phyloP scores from a whole-genome alignment of 345 rosid species.

The Abelmoschus esculentus region DNA sequence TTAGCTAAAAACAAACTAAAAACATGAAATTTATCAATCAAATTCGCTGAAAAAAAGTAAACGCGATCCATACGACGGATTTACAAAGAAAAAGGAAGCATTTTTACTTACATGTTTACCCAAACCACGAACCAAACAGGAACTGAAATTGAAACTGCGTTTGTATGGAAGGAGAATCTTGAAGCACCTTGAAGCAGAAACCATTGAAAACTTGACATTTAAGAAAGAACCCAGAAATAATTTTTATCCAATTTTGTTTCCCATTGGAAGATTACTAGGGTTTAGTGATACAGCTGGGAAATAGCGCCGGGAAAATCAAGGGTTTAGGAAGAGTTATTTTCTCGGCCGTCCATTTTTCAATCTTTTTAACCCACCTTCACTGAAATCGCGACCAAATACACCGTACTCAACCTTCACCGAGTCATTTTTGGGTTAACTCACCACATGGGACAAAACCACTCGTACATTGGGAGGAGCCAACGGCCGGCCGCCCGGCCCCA shows the following conservation, averaged over 20 bases:
- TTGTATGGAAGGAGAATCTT: constrained; percentile 7
- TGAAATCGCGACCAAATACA: no score
- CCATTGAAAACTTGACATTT: constrained; percentile 11
- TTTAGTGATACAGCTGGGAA: neutral
- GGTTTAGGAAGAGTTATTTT: neutral
- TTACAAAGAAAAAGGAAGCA: neutral
- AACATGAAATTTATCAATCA: neutral
- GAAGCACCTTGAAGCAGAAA: constrained; percentile 16
- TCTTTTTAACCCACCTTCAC: neutral
- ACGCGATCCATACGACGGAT: no score
- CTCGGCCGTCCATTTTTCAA: neutral
- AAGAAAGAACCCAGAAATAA: neutral
- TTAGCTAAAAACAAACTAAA: neutral
- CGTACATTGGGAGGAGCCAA: no score
- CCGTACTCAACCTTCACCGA: no score
- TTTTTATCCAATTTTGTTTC: neutral
- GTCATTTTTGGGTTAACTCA: no score
- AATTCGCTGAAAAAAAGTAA: neutral
- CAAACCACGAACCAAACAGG: neutral
- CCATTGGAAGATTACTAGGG: neutral
- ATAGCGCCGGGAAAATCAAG: neutral
- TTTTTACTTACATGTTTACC: constrained; percentile 4
- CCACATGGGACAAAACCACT: no score
- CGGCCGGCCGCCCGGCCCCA: no score
- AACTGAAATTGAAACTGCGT: neutral